Conservation (phyloP, 352 stramenopile genomes). For the Phytophthora palmivora region DNA sequence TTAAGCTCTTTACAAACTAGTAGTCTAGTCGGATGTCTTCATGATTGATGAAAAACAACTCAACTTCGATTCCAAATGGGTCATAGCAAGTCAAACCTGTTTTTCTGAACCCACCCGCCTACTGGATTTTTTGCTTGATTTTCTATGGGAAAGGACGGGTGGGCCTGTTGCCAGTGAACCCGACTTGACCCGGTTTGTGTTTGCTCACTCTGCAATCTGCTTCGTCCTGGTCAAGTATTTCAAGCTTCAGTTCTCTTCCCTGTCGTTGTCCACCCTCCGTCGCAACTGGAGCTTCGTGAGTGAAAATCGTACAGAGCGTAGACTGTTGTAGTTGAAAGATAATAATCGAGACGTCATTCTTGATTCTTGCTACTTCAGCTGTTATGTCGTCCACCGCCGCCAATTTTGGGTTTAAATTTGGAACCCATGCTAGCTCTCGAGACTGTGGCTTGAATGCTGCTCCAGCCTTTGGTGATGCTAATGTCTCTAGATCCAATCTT, state of each 20-base stretch:
- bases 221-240: slow-evolving; percentile 12
- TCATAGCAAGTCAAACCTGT: not conserved
- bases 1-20: too few species aligned
- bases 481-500: not conserved
- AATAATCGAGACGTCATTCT: slow-evolving; percentile 23
- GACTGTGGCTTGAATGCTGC: not conserved
- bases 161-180: not conserved
- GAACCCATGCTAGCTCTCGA: not conserved
- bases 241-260: not conserved
- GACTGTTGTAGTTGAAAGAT: slow-evolving; percentile 5
- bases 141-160: slow-evolving; percentile 1
- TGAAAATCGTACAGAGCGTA: slow-evolving; percentile 1
- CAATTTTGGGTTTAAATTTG: too few species aligned
- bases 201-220: slow-evolving; percentile 33
- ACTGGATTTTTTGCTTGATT: slow-evolving; percentile 19
- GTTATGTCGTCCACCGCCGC: slow-evolving; percentile 5
- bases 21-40: too few species aligned
- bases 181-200: not conserved
- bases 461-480: not conserved
- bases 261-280: slow-evolving; percentile 12
- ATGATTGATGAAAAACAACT: too few species aligned
- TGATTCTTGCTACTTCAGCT: slow-evolving; percentile 11
- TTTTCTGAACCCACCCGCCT: slow-evolving; percentile 5
- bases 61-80: too few species aligned
- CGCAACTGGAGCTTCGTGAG: too few species aligned